phyloP scores from a whole-genome alignment of 2,329 filamentous ascomycete genomes.

The Alternaria postmessia region DNA sequence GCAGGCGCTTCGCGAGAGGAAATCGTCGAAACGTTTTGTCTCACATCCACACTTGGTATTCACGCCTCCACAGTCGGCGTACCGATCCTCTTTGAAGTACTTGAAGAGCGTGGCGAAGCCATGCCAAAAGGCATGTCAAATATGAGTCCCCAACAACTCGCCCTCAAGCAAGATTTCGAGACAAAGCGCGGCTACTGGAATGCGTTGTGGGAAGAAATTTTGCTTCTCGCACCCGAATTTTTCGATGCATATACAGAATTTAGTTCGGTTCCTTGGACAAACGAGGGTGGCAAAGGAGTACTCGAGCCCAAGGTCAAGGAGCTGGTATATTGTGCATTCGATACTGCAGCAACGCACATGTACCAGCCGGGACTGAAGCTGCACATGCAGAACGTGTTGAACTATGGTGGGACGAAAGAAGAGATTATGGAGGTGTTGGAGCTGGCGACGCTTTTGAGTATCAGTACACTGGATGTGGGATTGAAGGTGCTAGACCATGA shows the following conservation, averaged over 20 bases:
- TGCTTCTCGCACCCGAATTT: constrained; percentile 57
- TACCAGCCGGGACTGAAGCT: constrained; percentile 58
- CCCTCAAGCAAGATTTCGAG: constrained; percentile 55
- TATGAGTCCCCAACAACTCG: constrained; percentile 49
- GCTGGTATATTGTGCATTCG: constrained; percentile 59
- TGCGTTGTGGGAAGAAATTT: constrained; percentile 56
- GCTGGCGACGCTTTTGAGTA: constrained; percentile 50
- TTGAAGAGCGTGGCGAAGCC: constrained; percentile 55
- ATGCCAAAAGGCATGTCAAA: constrained; percentile 37
- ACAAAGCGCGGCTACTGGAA: constrained; percentile 59
- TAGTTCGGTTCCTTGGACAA: constrained; percentile 54
- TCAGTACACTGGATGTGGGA: constrained; percentile 41
- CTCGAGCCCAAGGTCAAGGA: constrained; percentile 60
- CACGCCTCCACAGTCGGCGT: constrained; percentile 59
- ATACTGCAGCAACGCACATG: constrained; percentile 58
- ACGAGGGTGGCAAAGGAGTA: constrained; percentile 40
- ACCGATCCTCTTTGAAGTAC: constrained; percentile 57
- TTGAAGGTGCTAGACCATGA: constrained; percentile 37
- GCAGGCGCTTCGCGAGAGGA: constrained; percentile 54
- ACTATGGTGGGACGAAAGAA: constrained; percentile 56
- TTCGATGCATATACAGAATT: constrained; percentile 60
- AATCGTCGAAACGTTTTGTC: constrained; percentile 57
- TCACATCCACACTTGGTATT: constrained; percentile 57
- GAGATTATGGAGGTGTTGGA: constrained; percentile 61
- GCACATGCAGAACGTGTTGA: constrained; percentile 59